Evolutionary conservation across 73 alveolate species (phyloP).

Genomic region (Paramecium biaurelia): DNA sequence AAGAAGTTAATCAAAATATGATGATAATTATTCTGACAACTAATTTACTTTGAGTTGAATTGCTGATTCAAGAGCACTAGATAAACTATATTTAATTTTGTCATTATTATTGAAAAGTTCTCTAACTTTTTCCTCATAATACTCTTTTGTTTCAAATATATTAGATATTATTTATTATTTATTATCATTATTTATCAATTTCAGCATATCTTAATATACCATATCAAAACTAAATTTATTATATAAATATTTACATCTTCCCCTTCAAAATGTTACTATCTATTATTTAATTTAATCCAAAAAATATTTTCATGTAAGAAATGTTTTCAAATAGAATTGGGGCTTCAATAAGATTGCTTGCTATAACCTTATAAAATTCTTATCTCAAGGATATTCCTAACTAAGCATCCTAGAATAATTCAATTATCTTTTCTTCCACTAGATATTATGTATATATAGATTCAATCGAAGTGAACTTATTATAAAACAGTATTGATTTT

Average conservation of each 20-base stretch:
- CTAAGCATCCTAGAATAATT: background rate
- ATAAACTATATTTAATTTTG: background rate
- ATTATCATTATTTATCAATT: background rate
- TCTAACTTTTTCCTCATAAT: background rate
- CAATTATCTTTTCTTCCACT: background rate
- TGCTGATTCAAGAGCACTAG: conserved; percentile 24
- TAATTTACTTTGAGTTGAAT: background rate
- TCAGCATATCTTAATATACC: background rate
- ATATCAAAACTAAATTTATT: background rate
- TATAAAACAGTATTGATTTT: background rate
- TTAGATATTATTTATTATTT: background rate
- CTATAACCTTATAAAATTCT: background rate
- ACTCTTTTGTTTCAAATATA: background rate
- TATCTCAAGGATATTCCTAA: background rate
- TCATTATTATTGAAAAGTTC: background rate
- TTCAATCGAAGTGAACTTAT: background rate
- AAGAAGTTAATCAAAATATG: background rate
- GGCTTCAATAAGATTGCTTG: background rate
- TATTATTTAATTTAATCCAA: background rate
- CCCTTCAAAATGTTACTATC: background rate
- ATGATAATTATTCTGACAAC: conserved; percentile 20
- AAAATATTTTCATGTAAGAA: background rate
- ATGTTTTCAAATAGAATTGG: background rate
- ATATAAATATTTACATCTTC: background rate
- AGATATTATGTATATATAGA: background rate